These are phyloP conservation scores for Pisolithus tinctorius DNA, from an alignment of 768 basidiomycete genomes.

Conservation along the genomic window DNA sequence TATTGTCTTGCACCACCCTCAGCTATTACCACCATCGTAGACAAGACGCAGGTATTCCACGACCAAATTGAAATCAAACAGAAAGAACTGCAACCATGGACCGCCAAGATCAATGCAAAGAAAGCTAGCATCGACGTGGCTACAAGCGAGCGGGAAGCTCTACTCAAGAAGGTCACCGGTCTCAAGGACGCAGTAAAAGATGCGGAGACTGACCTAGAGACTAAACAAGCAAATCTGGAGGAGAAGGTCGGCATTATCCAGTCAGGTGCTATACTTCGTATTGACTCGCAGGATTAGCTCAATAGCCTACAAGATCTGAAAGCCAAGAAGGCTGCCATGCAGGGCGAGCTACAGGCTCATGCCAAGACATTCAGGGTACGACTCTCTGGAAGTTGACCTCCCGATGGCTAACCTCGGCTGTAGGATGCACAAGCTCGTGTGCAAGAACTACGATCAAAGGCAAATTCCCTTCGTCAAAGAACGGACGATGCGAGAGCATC, in stretches of 20 bases:
- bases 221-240: constrained; percentile 38
- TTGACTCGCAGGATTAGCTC: constrained; percentile 9
- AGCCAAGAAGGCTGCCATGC: constrained; percentile 14
- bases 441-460: constrained; percentile 47
- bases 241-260: constrained; percentile 47
- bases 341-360: constrained; percentile 39
- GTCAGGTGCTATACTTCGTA: background rate
- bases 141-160: constrained; percentile 73
- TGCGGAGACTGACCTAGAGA: constrained; percentile 41
- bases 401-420: background rate
- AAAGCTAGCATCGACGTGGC: constrained; percentile 81
- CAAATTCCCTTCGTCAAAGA: constrained; percentile 61
- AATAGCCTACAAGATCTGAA: constrained; percentile 15
- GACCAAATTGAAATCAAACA: constrained; percentile 91
- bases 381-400: background rate
- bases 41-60: constrained; percentile 92
- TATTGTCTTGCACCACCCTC: background rate
- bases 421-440: constrained; percentile 35
- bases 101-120: constrained; percentile 78
- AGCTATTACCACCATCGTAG: constrained; percentile 33
- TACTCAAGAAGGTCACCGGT: constrained; percentile 67
- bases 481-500: constrained; percentile 86
- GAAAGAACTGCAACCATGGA: constrained; percentile 93
- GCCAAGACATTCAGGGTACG: constrained; percentile 50
- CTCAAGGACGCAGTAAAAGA: constrained; percentile 41